Evolutionary conservation across 2,329 filamentous ascomycete genomes (phyloP).

Genomic region (Cadophora malorum): DNA sequence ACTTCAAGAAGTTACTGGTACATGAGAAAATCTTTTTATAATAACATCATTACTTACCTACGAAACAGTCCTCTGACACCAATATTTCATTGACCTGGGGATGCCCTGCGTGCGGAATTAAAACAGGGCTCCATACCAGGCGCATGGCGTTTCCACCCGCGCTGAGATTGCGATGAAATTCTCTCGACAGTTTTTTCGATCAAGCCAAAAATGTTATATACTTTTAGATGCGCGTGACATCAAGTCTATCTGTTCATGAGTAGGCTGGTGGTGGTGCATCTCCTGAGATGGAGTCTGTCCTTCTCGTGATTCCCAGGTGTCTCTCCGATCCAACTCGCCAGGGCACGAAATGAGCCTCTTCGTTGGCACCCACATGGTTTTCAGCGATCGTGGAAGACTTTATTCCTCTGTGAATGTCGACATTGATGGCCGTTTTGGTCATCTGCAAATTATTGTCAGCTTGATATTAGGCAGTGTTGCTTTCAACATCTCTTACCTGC

Average conservation of each 20-base stretch:
- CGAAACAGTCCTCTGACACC: too few relatives aligned
- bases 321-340: conserved; percentile 19
- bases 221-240: too few relatives aligned
- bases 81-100: too few relatives aligned
- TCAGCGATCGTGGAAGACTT: background rate
- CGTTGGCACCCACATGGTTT: background rate
- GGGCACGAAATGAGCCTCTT: background rate
- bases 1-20: too few relatives aligned
- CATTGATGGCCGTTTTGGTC: background rate
- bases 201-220: too few relatives aligned
- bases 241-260: background rate
- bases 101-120: too few relatives aligned
- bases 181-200: too few relatives aligned
- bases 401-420: background rate
- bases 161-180: too few relatives aligned
- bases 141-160: too few relatives aligned
- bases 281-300: background rate
- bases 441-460: background rate
- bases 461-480: background rate
- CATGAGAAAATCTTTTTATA: too few relatives aligned
- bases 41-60: too few relatives aligned
- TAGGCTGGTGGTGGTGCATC: background rate
- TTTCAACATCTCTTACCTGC: background rate
- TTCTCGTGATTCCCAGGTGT: conserved; percentile 8
- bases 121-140: too few relatives aligned